Base-by-base conservation (phyloP, 306 rosid species). In the Luffa aegyptiaca region DNA sequence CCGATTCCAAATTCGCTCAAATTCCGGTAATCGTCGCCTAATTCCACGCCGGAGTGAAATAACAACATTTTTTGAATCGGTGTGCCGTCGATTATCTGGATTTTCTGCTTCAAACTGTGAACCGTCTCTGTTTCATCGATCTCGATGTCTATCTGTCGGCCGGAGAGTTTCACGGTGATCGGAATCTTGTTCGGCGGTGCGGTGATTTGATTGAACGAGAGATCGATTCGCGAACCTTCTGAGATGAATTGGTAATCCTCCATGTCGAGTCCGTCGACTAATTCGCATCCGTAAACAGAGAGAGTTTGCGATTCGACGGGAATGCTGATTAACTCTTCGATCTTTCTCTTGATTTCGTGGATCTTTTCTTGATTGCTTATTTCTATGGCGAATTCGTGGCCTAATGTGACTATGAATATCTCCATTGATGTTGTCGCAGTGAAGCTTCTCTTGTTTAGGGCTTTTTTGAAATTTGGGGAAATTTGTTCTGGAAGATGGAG, bases 231-330 rank as follows among this genome's bases (percentile, higher is more conserved):
- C 48, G 97, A 92, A 69, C 96, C 97, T 77, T 95, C 90, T 33
- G 82, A 80, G 83, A 92, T 62, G 73, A 92, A 91, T 18, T 92
- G 96, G 33, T 95, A 92, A 76, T 95, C 98, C 85, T 95, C 97
- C 95, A 92, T 87, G 92, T 91, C 97, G 59, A 95, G 73, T 65
- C 91, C 98, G 81, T 92, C 97, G 17, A 92, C 2, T 18, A 95
- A 86, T 81, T 95, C 98, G 91, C 93, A 90, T 35, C 90, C 97
- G 36, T 64, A 86, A 33, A 91, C 90, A 7, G 87, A 78, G 10
- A 95, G 97, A 74, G 84, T 52, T 77, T 92, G 98, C 61, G 90
- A 89, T 84, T 81, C 85, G 62, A 85, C 81, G 16, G 97, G 89
- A 69, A 88, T 81, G 61, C 86, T 90, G 77, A 89, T 66, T 65